phyloP scores from a whole-genome alignment of 257 asterid genomes.

The Nicotiana attenuata region DNA sequence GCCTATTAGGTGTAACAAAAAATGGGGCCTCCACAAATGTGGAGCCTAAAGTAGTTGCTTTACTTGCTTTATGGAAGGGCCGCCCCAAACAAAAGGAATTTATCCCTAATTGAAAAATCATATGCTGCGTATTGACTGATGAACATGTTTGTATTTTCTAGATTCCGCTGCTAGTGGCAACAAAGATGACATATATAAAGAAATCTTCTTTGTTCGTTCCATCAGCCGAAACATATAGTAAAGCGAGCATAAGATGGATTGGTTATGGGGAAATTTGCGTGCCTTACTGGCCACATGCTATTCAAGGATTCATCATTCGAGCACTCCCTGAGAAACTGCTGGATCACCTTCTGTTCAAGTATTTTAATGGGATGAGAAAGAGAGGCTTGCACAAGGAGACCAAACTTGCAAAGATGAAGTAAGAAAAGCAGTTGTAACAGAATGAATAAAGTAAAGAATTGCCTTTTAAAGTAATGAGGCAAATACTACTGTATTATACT shows the following conservation, averaged over 20 bases:
- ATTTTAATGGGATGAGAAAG: constrained; percentile 8
- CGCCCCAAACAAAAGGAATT: no score
- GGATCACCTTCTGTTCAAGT: neutral
- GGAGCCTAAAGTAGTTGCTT: no score
- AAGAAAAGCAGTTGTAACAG: no score
- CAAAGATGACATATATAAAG: constrained; percentile 17
- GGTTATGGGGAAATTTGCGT: constrained; percentile 11
- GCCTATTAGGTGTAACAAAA: no score
- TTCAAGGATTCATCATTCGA: constrained; percentile 4
- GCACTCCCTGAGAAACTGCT: constrained; percentile 1
- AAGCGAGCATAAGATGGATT: constrained; percentile 8
- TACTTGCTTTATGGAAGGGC: no score
- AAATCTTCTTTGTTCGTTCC: constrained; percentile 17
- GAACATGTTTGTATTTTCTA: neutral
- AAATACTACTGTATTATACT: no score
- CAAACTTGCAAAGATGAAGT: neutral
- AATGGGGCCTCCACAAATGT: no score
- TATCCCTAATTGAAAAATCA: no score
- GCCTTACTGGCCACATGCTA: constrained; percentile 21
- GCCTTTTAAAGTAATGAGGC: no score
- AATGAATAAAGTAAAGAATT: no score
- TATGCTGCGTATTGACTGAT: no score
- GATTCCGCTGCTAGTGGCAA: constrained; percentile 22
- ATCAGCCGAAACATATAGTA: constrained; percentile 11
- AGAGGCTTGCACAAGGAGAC: constrained; percentile 12